Evolutionary conservation across 139 green algal genomes (phyloP).

Genomic region (Zygnema circumcarinatum): DNA sequence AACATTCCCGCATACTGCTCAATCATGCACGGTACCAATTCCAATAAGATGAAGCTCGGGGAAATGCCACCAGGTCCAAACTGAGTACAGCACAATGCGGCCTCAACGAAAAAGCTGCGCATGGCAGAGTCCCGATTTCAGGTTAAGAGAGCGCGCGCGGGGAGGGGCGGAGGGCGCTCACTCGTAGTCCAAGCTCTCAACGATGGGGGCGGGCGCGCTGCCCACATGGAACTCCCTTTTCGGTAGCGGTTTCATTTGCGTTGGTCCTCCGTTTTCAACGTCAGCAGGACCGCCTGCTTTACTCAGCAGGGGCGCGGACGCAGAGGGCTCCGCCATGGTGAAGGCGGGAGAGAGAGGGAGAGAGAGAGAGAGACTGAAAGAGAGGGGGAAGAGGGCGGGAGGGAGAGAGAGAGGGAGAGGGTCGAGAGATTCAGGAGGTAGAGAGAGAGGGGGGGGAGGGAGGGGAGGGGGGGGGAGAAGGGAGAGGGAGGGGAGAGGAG

Average conservation of each 20-base stretch:
- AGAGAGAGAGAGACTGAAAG: neutral
- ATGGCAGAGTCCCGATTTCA: too few species aligned
- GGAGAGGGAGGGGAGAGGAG: neutral
- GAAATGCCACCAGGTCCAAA: too few species aligned
- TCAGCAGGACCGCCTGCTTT: neutral
- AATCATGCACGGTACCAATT: too few species aligned
- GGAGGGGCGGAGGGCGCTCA: too few species aligned
- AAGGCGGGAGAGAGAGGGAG: neutral
- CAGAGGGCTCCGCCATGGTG: neutral
- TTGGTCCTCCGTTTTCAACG: neutral
- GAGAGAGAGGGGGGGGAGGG: neutral
- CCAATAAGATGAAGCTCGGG: too few species aligned
- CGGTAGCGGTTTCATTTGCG: constrained; percentile 17
- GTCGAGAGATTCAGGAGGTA: neutral
- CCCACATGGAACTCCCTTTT: constrained; percentile 14
- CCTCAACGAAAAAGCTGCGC: too few species aligned
- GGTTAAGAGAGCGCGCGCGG: too few species aligned
- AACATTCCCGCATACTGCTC: too few species aligned
- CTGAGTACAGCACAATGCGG: too few species aligned
- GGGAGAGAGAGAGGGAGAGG: neutral
- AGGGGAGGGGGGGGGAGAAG: neutral
- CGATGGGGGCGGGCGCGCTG: too few species aligned
- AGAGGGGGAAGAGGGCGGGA: neutral
- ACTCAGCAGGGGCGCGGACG: neutral
- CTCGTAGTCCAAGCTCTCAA: constrained; percentile 26